Base-by-base conservation (phyloP, 2,329 filamentous ascomycete species). In the Cytospora paraplurivora region DNA sequence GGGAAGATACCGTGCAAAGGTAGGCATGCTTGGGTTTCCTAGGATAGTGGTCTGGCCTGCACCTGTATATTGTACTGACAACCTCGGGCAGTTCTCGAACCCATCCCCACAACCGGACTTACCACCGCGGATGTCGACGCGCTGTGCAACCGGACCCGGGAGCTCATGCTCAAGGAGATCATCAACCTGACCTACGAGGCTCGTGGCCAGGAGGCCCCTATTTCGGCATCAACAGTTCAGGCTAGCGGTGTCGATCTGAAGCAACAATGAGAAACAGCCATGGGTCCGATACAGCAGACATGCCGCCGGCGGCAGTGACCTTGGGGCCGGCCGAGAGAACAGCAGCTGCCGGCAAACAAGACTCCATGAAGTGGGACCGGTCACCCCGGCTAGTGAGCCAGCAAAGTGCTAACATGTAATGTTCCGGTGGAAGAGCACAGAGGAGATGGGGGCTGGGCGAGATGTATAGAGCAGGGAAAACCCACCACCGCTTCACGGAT, bases 1-100 rank as follows among this genome's bases (percentile, higher is more conserved):
- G 91, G 91, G 51, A 82, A 76, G 51, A 87, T 98, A 65, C 90
- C 91, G 13, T 81, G 93, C 66, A 93, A 91, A 79, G 87, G 91
- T 91, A 75, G 64, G 80, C 73, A 50, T 50, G 0, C 13, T 38
- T 55, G n/a, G 5, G 10, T n/a, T 21, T 15, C n/a, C n/a, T 7
- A 21, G 7, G n/a, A 47, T 19, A 11, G 1, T 10, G 2, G 7
- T 47, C 34, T 34, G 12, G 12, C 37, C 55, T 50, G 44, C 10
- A 32, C 52, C 38, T 5, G 12, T 13, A 12, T 7, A 34, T 32
- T 11, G 47, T 11, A 49, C 56, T 60, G 27, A 56, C 15, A 3
- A 52, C 38, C 17, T 33, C n/a, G n/a, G 50, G 59, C 64, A 91
- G 91, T 97, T 27, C 80, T 97, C 59, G 86, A 91, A 71, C 91